phyloP scores from a whole-genome alignment of 2,329 filamentous ascomycete species.

The Byssothecium circinans region DNA sequence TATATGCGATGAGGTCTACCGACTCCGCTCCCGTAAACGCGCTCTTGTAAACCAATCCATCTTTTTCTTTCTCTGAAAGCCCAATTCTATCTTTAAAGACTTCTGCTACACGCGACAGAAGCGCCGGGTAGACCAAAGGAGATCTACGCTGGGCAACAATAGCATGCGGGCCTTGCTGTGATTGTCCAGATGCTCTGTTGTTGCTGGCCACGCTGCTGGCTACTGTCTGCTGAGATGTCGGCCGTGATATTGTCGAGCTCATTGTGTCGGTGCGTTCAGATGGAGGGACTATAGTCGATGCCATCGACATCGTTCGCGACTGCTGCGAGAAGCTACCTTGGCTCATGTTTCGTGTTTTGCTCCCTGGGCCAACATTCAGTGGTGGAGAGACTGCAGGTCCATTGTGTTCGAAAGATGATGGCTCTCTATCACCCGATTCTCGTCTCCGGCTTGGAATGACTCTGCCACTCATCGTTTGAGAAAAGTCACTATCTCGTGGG shows the following conservation, averaged over 20 bases:
- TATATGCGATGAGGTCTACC: conserved; percentile 92
- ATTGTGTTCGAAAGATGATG: conserved; percentile 21
- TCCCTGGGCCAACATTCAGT: conserved; percentile 31
- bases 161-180: conserved; percentile 41
- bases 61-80: conserved; percentile 87
- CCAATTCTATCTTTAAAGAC: conserved; percentile 89
- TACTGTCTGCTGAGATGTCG: conserved; percentile 41
- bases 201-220: conserved; percentile 21
- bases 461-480: conserved; percentile 89
- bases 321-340: conserved; percentile 38
- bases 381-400: conserved; percentile 24
- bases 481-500: conserved; percentile 72
- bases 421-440: conserved; percentile 52
- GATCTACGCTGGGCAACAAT: conserved; percentile 65
- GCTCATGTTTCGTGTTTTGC: conserved; percentile 38
- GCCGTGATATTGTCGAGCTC: conserved; percentile 51
- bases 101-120: conserved; percentile 90
- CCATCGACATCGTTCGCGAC: conserved; percentile 86
- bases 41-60: conserved; percentile 95
- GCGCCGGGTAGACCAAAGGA: conserved; percentile 88
- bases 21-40: conserved; percentile 95
- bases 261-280: conserved; percentile 64
- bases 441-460: conserved; percentile 78
- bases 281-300: conserved; percentile 72
- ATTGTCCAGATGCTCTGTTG: conserved; percentile 48